These are phyloP conservation scores for Teratosphaeria nubilosa DNA, from an alignment of 2,329 filamentous ascomycete genomes.

Conservation along the genomic window DNA sequence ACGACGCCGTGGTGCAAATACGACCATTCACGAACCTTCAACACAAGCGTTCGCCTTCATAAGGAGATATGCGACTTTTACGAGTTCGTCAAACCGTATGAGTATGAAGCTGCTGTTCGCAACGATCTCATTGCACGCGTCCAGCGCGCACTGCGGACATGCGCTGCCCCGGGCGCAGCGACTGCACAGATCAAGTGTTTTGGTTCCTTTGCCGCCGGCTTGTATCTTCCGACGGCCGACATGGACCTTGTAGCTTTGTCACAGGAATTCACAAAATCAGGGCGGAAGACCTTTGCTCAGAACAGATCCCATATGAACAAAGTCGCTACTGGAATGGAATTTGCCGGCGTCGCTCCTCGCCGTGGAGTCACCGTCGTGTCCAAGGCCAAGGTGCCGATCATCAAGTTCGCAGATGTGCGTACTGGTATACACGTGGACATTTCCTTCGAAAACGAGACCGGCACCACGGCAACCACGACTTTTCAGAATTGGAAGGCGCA, in stretches of 20 bases:
- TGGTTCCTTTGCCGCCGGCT: slow-evolving; percentile 80
- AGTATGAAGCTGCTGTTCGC: slow-evolving; percentile 69
- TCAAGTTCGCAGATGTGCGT: slow-evolving; percentile 74
- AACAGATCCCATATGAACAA: slow-evolving; percentile 38
- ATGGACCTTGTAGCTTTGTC: slow-evolving; percentile 86
- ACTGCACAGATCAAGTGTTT: slow-evolving; percentile 63
- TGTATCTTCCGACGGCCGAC: slow-evolving; percentile 68
- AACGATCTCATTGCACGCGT: slow-evolving; percentile 62
- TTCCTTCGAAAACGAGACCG: slow-evolving; percentile 86
- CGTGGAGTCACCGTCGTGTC: slow-evolving; percentile 58
- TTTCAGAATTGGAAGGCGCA: slow-evolving; percentile 69
- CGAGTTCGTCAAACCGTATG: slow-evolving; percentile 65
- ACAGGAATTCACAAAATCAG: slow-evolving; percentile 45
- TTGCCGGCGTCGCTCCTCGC: slow-evolving; percentile 46
- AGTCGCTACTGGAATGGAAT: slow-evolving; percentile 52
- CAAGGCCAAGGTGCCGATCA: slow-evolving; percentile 73
- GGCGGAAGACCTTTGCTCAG: slow-evolving; percentile 35
- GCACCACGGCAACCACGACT: slow-evolving; percentile 67
- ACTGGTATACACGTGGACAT: slow-evolving; percentile 83
- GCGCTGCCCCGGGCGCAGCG: slow-evolving; percentile 35
- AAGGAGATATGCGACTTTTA: slow-evolving; percentile 88
- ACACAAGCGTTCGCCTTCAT: slow-evolving; percentile 46
- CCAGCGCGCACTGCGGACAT: slow-evolving; percentile 30
- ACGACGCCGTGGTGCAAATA: slow-evolving; percentile 53
- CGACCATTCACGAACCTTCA: slow-evolving; percentile 26